Evolutionary conservation across 2,329 filamentous ascomycete genomes (phyloP), one percentile per base, ranked within the genome.

Genomic region (Exophiala sp.): DNA sequence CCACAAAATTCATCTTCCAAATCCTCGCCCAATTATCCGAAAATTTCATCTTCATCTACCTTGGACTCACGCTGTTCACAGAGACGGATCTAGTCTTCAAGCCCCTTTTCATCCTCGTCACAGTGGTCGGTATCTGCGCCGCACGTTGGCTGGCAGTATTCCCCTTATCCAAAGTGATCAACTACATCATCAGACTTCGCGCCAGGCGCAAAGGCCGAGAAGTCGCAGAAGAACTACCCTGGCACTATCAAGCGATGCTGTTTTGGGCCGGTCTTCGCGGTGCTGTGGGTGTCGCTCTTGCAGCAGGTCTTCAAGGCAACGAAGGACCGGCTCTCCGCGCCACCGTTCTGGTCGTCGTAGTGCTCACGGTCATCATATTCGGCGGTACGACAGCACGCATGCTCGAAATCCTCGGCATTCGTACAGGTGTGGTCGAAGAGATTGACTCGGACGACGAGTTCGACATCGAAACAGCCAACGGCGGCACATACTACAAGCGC

Each of bases 41-140:
- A 74, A 99, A 99, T 72, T 99, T 99, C 69, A 99, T 99, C 72
- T 99, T 99, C 76, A 99, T 99, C 71, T 99, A 99, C 68, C 83
- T 99, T 0, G 94, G 94, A 5, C 78, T 99, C 2, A 95, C 94
- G 0, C 80, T 99, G 24, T 97, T 99, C 70, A 96, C 94, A 2
- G 91, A 97, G 65, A 85, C 85, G 48, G 84, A 89, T 46, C 79
- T 96, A 20, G 84, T 89, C 55, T 99, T 95, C 74, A 95, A 96
- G 67, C 94, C 94, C 0, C 83, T 96, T 2, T 89, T 99, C 66
- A 97, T 97, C 65, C 87, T 99, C 51, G 85, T 99, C 62, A 92
- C 92, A 0, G 86, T 96, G 3, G 76, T 92, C 44, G 91, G 94
- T 3, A 96, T 99, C 47, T 97, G 92, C 65, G 85, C 88, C 9